Evolutionary conservation across 495 filamentous ascomycete genomes (phyloP), one percentile per base, ranked within the genome.

Genomic region (Penicillium psychrofluorescens): DNA sequence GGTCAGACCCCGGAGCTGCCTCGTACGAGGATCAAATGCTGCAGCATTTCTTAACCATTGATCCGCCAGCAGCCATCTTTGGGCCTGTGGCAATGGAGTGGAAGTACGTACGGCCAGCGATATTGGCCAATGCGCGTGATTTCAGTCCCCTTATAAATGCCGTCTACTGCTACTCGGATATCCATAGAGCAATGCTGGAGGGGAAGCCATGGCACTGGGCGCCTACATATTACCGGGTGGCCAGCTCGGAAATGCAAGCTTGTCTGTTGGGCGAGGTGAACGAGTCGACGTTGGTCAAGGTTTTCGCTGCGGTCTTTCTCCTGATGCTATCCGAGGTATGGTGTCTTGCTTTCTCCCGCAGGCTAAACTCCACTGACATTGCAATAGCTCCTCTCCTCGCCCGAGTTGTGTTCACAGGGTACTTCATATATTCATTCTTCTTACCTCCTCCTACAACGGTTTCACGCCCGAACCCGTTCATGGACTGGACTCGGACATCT

Each of bases 321-420:
- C 50, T 69, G 15, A 69, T 69, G 62, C 40, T 69, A 43, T 59
- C 66, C 27, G 66, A 69, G 58, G 65, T 69, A 49, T 22, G 58
- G 45, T 22, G 29, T 28, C 14, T 28, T 32, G 16, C 11, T 40
- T 31, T 10, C 10, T 33, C 11, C 9, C 32, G 9, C 22, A 22
- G 6, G 22, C 2, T 22, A 22, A 22, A 22, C 22, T 37, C 14
- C 35, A 14, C 28, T 7, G 38, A 41, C n/a, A 14, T 10, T 15
- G 15, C 11, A 13, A 11, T 34, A 68, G 66, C 39, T 67, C 8
- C 50, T 63, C 29, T 62, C 62, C 10, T 49, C 55, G 1, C 51
- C 54, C 5, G 60, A 63, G 9, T 36, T 57, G 31, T 62, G 54
- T 36, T 50, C 55, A 15, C 48, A 55, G 1, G 59, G 53, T n/a